Percentiles rank a stretch among this genome's conserved stretches.
Conservation (phyloP, 2,329 filamentous ascomycete species). For the Stachybotrys echinatus region DNA sequence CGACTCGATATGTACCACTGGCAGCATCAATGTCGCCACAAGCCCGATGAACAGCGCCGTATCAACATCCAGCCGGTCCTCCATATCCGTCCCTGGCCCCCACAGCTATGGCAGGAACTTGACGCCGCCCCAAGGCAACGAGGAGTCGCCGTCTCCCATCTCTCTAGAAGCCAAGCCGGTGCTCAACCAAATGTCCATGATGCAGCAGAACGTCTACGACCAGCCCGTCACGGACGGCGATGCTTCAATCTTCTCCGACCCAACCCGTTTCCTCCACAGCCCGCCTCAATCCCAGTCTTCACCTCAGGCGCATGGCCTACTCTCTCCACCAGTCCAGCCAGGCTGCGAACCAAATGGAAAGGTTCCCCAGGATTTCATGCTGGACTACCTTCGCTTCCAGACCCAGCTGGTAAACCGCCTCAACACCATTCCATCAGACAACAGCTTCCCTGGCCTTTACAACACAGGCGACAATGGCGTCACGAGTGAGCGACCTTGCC, state of each 20-base stretch:
- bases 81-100: too few species aligned
- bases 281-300: conserved; percentile 11
- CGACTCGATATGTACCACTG: not conserved
- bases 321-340: conserved; percentile 10
- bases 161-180: conserved; percentile 3
- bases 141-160: conserved; percentile 7
- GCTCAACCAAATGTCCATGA: conserved; percentile 2
- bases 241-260: conserved; percentile 8
- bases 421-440: conserved; percentile 11
- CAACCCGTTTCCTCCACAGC: conserved; percentile 10
- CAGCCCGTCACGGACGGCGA: conserved; percentile 6
- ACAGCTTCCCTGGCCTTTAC: conserved; percentile 3
- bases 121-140: not conserved
- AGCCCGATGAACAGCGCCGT: not conserved
- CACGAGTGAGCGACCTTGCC: conserved; percentile 2
- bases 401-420: conserved; percentile 15
- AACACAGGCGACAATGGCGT: conserved; percentile 2
- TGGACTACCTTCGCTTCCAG: conserved; percentile 19
- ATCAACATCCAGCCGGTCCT: too few species aligned
- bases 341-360: conserved; percentile 6
- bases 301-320: conserved; percentile 8
- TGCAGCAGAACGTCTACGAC: conserved; percentile 10
- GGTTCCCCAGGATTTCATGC: conserved; percentile 13
- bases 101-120: not conserved
- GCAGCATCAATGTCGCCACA: not conserved